Evolutionary conservation across 805 yeast genomes (phyloP).

Genomic region (Wickerhamomyces pijperi): DNA sequence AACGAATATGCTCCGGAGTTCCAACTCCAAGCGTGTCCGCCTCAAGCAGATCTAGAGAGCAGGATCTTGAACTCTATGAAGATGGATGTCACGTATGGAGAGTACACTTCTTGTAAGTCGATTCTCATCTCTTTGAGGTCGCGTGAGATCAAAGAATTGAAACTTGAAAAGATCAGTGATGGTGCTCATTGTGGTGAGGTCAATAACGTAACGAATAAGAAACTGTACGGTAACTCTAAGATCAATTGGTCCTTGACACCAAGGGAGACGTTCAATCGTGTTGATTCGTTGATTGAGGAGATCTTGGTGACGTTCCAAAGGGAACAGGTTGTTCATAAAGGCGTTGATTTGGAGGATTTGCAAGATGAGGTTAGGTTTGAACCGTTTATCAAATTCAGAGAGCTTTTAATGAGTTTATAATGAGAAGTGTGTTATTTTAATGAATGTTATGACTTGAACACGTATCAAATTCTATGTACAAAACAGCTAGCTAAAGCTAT

Average conservation of each 20-base stretch:
- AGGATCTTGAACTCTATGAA: constrained; percentile 41
- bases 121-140: constrained; percentile 24
- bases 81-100: constrained; percentile 28
- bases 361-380: background rate
- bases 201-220: background rate
- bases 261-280: background rate
- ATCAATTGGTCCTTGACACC: background rate
- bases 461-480: too few relatives aligned
- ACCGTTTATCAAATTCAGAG: background rate
- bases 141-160: constrained; percentile 25
- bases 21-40: constrained; percentile 42
- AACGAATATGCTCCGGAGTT: constrained; percentile 20
- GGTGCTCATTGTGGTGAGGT: background rate
- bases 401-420: background rate
- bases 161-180: background rate
- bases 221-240: background rate
- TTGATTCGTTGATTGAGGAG: background rate
- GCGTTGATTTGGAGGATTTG: background rate
- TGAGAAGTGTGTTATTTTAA: too few relatives aligned
- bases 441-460: too few relatives aligned
- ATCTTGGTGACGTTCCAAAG: background rate
- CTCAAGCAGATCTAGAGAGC: constrained; percentile 35
- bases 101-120: constrained; percentile 14
- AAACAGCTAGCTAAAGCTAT: too few relatives aligned
- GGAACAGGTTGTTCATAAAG: background rate